Evolutionary conservation across 2,329 filamentous ascomycete species (phyloP).

Genomic region (Talaromyces sp.): DNA sequence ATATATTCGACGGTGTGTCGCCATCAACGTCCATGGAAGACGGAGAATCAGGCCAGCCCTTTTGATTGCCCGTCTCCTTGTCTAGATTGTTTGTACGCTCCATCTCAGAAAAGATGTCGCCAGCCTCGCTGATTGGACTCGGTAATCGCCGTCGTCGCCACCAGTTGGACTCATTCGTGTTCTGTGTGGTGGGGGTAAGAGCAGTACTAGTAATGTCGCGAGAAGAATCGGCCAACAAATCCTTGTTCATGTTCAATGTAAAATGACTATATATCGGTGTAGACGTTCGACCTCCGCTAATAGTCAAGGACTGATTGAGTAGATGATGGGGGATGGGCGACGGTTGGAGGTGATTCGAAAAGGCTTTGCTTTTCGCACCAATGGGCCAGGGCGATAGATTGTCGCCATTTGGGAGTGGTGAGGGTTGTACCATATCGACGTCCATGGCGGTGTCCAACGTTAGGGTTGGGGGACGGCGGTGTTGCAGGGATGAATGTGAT

Average conservation of each 20-base stretch:
- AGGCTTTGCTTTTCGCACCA: slow-evolving; percentile 21
- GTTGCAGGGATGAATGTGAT: slow-evolving; percentile 8
- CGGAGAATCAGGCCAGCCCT: slow-evolving; percentile 16
- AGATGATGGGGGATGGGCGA: slow-evolving; percentile 33
- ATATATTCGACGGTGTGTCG: slow-evolving; percentile 4
- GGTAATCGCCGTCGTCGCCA: slow-evolving; percentile 34
- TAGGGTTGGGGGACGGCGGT: slow-evolving; percentile 16
- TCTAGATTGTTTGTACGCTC: neutral
- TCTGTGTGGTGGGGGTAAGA: neutral
- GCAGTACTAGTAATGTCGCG: neutral
- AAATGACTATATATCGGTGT: slow-evolving; percentile 34
- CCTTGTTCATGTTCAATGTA: slow-evolving; percentile 25
- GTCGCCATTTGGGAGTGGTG: slow-evolving; percentile 24
- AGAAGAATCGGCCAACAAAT: slow-evolving; percentile 17
- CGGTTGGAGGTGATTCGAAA: slow-evolving; percentile 24
- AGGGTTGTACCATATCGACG: slow-evolving; percentile 31
- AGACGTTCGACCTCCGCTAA: slow-evolving; percentile 31
- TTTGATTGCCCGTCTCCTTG: neutral
- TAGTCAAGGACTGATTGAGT: slow-evolving; percentile 33
- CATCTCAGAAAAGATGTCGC: slow-evolving; percentile 22
- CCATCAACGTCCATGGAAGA: slow-evolving; percentile 17
- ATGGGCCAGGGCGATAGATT: slow-evolving; percentile 26
- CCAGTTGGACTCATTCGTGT: slow-evolving; percentile 23
- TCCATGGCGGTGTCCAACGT: slow-evolving; percentile 28
- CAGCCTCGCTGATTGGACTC: slow-evolving; percentile 43